Base-by-base conservation (phyloP, 2,329 filamentous ascomycete species). In the Dothidotthia symphoricarpi region DNA sequence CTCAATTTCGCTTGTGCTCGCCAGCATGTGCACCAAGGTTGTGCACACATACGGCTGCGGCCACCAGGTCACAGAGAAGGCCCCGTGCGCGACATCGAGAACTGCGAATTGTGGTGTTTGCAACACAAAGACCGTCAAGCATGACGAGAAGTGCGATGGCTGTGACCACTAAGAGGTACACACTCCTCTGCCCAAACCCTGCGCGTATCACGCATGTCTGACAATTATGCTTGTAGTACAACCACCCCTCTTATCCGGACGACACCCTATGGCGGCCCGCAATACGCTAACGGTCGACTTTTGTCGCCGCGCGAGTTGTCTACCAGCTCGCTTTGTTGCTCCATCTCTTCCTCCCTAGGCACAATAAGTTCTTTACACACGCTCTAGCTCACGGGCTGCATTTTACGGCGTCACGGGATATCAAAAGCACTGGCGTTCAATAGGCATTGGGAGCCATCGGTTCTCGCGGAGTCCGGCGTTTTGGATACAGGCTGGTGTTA, bases 31-130 rank as follows among this genome's bases (percentile, higher is more conserved):
- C 58, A 71, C 66, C 41, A 63, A 69, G 55, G 64, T 74, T 48
- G 64, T 71, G 49, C 71, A 74, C 62, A 56, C 59, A 36, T 75
- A 74, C 57, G 61, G 64, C 51, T 75, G 72, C 57, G 69, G 68
- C 50, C 71, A 74, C 55, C 61, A 64, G 41, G 60, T 64, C 26
- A 53, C 60, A 31, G 69, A 72, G 41, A 68, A 66, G 45, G 69
- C 71, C 16, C 62, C 65, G 15, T 75, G 72, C 59, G 71, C 71
- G n/a, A 65, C 63, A 10, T 74, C 71, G 34, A 69, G 67, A 59
- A 63, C 59, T 43, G 54, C 60, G n/a, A 56, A 57, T 28, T 73
- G 70, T 61, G 56, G 56, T 36, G 66, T 63, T 36, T 51, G 63
- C 49, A 73, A 69, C 42, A 64, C 64, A 41, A 71, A 70, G 49